These are phyloP conservation scores for Fimicolochytrium jonesii DNA, from an alignment of 192 early-diverging fungal species.

Conservation along the genomic window DNA sequence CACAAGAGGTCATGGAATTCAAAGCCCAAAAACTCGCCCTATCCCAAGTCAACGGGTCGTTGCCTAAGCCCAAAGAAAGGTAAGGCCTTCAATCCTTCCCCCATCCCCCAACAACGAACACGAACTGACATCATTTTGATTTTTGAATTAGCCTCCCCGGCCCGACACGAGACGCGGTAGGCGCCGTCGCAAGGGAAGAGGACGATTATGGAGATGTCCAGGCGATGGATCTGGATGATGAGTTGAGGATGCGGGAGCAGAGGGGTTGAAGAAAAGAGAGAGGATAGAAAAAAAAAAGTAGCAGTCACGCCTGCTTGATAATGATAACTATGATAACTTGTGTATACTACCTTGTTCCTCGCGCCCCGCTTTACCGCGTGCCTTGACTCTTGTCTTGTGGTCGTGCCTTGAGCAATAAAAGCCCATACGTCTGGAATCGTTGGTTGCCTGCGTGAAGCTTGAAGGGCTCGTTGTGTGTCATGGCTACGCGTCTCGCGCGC, in stretches of 20 bases:
- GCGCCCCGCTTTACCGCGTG: no score
- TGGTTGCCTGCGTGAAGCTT: no score
- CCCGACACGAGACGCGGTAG: conserved; percentile 31
- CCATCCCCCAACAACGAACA: conserved; percentile 17
- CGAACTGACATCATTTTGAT: not conserved
- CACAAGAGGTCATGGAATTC: conserved; percentile 40
- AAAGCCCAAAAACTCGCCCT: conserved; percentile 54
- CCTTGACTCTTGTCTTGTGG: no score
- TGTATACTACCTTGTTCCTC: no score
- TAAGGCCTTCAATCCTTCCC: conserved; percentile 5
- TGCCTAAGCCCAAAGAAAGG: conserved; percentile 21
- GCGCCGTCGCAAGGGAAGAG: conserved; percentile 33
- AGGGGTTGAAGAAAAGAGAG: no score
- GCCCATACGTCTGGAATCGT: no score
- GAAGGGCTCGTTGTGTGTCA: no score
- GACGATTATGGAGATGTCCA: conserved; percentile 40
- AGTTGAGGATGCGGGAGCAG: conserved; percentile 37
- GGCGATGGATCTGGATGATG: conserved; percentile 54
- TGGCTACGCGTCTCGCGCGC: no score
- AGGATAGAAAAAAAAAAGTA: no score
- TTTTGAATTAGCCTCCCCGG: conserved; percentile 31
- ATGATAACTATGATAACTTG: no score
- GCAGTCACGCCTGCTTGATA: no score
- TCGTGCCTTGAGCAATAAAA: no score
- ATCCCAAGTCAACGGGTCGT: conserved; percentile 27